phyloP scores from a whole-genome alignment of 2,329 filamentous ascomycete species.

The Aspergillus luchuensis region DNA sequence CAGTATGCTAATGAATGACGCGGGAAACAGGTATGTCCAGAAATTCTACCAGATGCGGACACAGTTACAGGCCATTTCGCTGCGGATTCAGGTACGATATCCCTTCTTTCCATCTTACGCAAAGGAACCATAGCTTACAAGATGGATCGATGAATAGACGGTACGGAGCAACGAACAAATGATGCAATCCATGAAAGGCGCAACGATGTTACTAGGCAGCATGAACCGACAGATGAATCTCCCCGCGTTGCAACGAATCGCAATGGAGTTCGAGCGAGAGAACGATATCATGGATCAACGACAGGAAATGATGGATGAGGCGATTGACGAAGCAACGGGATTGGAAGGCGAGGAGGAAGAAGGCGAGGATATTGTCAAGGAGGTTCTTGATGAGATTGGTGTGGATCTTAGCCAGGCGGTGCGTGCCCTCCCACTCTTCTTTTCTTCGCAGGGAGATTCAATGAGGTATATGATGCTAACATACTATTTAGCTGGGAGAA shows the following conservation, averaged over 20 bases:
- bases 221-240: constrained; percentile 99
- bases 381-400: constrained; percentile 95
- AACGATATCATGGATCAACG: constrained; percentile 99
- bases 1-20: background rate
- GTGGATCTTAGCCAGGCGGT: constrained; percentile 89
- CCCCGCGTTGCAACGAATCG: constrained; percentile 89
- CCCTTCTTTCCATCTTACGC: background rate
- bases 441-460: background rate
- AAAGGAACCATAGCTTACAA: constrained; percentile 9
- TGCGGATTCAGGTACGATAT: constrained; percentile 80
- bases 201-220: constrained; percentile 85
- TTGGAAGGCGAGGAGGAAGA: constrained; percentile 83
- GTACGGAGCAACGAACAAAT: constrained; percentile 98
- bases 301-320: constrained; percentile 99
- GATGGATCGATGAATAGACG: constrained; percentile 59
- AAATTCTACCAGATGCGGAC: constrained; percentile 99
- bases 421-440: constrained; percentile 44
- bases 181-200: constrained; percentile 99
- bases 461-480: constrained; percentile 22
- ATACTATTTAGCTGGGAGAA: constrained; percentile 72
- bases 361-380: constrained; percentile 93
- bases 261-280: constrained; percentile 98
- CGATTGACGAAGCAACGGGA: constrained; percentile 94
- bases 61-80: constrained; percentile 90
- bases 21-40: constrained; percentile 73